Conservation (phyloP, 805 yeast genomes). For the Lipomyces anomalus region DNA sequence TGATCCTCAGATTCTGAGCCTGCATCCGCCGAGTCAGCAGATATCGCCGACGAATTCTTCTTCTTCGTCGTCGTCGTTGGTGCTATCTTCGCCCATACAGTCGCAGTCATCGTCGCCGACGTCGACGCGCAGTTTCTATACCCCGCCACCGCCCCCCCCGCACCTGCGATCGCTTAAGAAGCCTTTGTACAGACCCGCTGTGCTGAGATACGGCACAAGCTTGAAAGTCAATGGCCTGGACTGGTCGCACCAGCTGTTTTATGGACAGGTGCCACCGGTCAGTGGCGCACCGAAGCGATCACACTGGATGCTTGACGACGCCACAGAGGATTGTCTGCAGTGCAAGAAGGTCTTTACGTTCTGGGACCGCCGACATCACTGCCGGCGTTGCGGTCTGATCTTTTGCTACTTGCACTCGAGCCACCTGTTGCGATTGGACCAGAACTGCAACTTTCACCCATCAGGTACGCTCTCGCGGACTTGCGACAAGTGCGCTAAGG, state of each 20-base stretch:
- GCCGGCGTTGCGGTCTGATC: slow-evolving; percentile 78
- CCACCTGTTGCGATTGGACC: slow-evolving; percentile 53
- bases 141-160: slow-evolving; percentile 39
- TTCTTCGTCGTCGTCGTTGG: slow-evolving; percentile 9
- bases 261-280: slow-evolving; percentile 23
- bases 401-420: slow-evolving; percentile 64
- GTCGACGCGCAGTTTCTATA: slow-evolving; percentile 14
- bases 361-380: slow-evolving; percentile 76
- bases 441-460: slow-evolving; percentile 47
- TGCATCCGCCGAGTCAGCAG: too few species aligned
- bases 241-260: slow-evolving; percentile 20
- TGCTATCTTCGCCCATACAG: slow-evolving; percentile 9
- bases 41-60: slow-evolving; percentile 18
- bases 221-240: slow-evolving; percentile 28
- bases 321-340: slow-evolving; percentile 56
- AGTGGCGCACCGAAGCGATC: slow-evolving; percentile 31
- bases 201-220: slow-evolving; percentile 47
- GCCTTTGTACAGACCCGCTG: slow-evolving; percentile 89
- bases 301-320: slow-evolving; percentile 57
- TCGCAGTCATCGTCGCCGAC: slow-evolving; percentile 16
- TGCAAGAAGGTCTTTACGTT: slow-evolving; percentile 69
- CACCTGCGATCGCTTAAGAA: slow-evolving; percentile 77
- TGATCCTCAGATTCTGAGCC: too few species aligned
- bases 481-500: slow-evolving; percentile 60
- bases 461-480: slow-evolving; percentile 63